phyloP scores from a whole-genome alignment of 192 early-diverging fungal species.

The Coemansia sp. region DNA sequence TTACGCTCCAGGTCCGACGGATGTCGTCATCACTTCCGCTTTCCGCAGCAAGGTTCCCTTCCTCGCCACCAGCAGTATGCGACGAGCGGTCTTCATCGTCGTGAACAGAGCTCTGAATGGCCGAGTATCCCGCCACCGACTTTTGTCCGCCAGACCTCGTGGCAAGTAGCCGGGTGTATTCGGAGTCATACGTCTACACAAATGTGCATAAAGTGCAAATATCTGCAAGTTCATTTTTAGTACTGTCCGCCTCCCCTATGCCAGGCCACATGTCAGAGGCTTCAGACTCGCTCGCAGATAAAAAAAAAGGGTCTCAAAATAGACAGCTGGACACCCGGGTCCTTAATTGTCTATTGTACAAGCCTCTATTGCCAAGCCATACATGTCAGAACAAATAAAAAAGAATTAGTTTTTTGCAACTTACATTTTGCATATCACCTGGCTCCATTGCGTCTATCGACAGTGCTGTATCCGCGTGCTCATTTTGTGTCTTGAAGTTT shows the following conservation, averaged over 20 bases:
- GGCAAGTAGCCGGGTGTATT: constrained; percentile 20
- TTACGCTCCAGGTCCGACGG: background rate
- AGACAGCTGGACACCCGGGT: too few species aligned
- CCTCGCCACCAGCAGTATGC: constrained; percentile 1
- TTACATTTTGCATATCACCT: background rate
- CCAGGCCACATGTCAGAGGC: constrained; percentile 3
- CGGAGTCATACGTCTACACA: constrained; percentile 3
- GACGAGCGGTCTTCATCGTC: constrained; percentile 8
- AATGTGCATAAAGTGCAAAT: constrained; percentile 13
- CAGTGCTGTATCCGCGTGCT: constrained; percentile 2
- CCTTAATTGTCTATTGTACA: background rate
- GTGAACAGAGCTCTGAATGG: background rate
- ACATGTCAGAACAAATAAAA: background rate
- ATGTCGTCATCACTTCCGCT: background rate
- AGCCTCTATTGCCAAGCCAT: background rate
- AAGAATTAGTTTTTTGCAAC: background rate
- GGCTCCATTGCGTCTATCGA: constrained; percentile 6
- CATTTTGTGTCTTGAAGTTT: background rate
- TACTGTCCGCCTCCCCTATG: background rate
- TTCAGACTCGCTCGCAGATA: constrained; percentile 10
- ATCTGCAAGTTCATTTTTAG: constrained; percentile 10
- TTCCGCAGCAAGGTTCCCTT: background rate
- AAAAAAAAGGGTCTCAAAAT: background rate
- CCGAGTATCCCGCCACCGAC: constrained; percentile 1
- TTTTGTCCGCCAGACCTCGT: constrained; percentile 6